phyloP scores from a whole-genome alignment of 331 rosid genomes.

The Pyracantha coccinea region DNA sequence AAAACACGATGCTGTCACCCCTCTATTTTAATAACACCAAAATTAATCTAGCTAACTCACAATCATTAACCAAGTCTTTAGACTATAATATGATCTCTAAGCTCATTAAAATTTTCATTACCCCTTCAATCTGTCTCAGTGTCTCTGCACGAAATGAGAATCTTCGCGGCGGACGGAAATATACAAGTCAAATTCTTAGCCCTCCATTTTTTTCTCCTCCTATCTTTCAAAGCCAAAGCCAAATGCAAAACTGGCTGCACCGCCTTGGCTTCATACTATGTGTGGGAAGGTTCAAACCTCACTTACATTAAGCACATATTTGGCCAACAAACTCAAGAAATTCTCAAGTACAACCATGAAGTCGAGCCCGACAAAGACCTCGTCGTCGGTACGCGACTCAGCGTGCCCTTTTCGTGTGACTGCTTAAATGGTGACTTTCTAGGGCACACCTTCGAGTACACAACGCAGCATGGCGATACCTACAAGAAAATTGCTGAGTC shows the following conservation, averaged over 20 bases:
- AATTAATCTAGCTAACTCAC: neutral
- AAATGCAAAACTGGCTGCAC: slow-evolving; percentile 35
- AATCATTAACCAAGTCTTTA: neutral
- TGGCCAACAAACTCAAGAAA: slow-evolving; percentile 18
- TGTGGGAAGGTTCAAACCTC: slow-evolving; percentile 29
- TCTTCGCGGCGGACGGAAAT: neutral
- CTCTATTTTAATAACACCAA: neutral
- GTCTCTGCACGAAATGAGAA: slow-evolving; percentile 23
- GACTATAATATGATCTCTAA: slow-evolving; percentile 1
- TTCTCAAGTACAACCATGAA: slow-evolving; percentile 43
- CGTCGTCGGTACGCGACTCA: slow-evolving; percentile 12
- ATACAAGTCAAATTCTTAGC: neutral
- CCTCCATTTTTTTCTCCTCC: slow-evolving; percentile 9
- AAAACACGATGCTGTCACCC: neutral
- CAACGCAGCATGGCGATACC: slow-evolving; percentile 12
- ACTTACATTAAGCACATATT: slow-evolving; percentile 24
- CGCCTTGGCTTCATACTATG: slow-evolving; percentile 47
- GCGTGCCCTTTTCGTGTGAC: slow-evolving; percentile 57
- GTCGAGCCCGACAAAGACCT: slow-evolving; percentile 29
- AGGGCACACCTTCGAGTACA: slow-evolving; percentile 40
- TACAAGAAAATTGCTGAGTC: slow-evolving; percentile 24
- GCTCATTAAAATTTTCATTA: neutral
- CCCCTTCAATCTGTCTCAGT: neutral
- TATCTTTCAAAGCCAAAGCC: slow-evolving; percentile 23
- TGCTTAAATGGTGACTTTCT: slow-evolving; percentile 45